A percentile compares a stretch with the other conserved stretches of the same genome.
Conservation (phyloP, 129 eudicot species). For the Saussurea involucrata region DNA sequence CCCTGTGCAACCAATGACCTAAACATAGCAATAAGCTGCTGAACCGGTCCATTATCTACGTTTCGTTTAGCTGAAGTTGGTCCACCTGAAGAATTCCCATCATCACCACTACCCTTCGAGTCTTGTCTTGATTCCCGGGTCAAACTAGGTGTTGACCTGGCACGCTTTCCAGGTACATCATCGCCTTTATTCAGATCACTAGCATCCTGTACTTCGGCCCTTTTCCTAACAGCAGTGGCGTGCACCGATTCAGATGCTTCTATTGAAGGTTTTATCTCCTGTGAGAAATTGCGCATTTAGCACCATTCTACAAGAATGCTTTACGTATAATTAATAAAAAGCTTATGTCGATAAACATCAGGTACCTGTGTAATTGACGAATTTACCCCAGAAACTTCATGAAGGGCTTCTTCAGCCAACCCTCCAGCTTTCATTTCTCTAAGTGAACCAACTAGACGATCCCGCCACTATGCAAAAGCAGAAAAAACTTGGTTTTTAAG, state of each 20-base stretch:
- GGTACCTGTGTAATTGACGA: slow-evolving; percentile 39
- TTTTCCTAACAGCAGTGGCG: slow-evolving; percentile 52
- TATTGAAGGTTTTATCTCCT: slow-evolving; percentile 65
- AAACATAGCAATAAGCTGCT: slow-evolving; percentile 85
- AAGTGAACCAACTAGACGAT: slow-evolving; percentile 81
- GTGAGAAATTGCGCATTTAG: slow-evolving; percentile 17
- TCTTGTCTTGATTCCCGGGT: slow-evolving; percentile 31
- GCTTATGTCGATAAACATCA: background rate
- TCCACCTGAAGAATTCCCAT: slow-evolving; percentile 34
- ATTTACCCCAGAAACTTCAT: slow-evolving; percentile 31
- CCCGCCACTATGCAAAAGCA: slow-evolving; percentile 64
- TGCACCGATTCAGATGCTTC: slow-evolving; percentile 30
- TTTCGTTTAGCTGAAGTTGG: slow-evolving; percentile 30
- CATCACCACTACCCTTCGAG: slow-evolving; percentile 19
- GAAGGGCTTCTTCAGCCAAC: slow-evolving; percentile 45
- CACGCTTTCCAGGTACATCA: slow-evolving; percentile 69
- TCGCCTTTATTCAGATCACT: slow-evolving; percentile 42
- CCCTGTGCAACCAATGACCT: slow-evolving; percentile 97
- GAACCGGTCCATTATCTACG: slow-evolving; percentile 71
- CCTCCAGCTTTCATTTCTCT: slow-evolving; percentile 65
- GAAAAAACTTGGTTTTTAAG: background rate
- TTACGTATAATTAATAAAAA: background rate
- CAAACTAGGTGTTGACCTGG: slow-evolving; percentile 39
- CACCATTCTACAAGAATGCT: slow-evolving; percentile 7
- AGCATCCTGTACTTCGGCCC: slow-evolving; percentile 43